Base-by-base conservation (phyloP, 768 basidiomycete genomes). In the Chalciporus piperatus region DNA sequence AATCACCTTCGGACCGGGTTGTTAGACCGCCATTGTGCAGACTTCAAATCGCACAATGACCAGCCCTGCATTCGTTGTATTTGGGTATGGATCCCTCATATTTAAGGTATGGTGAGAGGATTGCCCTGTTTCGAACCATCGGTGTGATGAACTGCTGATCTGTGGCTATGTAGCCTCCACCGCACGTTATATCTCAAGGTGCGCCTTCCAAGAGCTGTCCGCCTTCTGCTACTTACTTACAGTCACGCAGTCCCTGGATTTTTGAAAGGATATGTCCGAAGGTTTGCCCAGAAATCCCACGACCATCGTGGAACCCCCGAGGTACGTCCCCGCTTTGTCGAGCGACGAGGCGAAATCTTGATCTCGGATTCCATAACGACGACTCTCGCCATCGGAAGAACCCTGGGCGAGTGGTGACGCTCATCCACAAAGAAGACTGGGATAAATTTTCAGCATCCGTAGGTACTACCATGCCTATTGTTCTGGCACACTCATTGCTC, bases 231-330 rank as follows among this genome's bases (percentile, higher is more conserved):
- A 28, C 17, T 25, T n/a, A 33, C 10, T 20, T 32, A 20, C 17
- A 14, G 13, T 47, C 32, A 19, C 46, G 41, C 50, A 87, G 89
- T 76, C 0, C 76, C 89, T 0, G 94, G 94, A 10, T 97, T 86
- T 61, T 73, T 97, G 58, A 96, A 93, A 70, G 90, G 90, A 30
- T 93, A 92, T 54, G 89, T 95, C 0, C 81, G 93, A 2, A 76
- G 94, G 23, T 97, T 97, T 61, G 91, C 93, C 0, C 92, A 96
- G 70, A 81, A 82, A 63, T 95, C 92, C 50, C 89, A 92, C 65
- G 94, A 98, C 63, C 94, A 98, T 69, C 79, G 94, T 11, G 94
- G 94, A 17, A 95, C 92, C 0, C 89, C 84, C 3, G 86, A 92
- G 74, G 87, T 89, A 35, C 47, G 69, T 50, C 6, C 3, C n/a